Evolutionary conservation across 2,329 filamentous ascomycete species (phyloP).

Genomic region (Mariannaea sp.): DNA sequence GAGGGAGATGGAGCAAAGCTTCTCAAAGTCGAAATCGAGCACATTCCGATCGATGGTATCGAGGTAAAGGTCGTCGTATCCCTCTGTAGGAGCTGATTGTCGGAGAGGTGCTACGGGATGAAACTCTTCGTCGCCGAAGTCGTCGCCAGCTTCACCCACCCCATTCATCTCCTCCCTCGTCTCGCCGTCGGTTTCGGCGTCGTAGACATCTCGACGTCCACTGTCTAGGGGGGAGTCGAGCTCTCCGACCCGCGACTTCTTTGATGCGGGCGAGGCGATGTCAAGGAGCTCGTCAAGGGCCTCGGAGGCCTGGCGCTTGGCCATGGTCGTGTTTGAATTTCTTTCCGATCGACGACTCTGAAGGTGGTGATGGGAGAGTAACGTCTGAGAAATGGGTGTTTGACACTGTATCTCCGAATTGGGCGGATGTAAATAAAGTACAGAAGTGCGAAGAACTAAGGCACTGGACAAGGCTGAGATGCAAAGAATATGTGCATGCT

Average conservation of each 20-base stretch:
- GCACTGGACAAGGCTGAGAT: slow-evolving; percentile 12
- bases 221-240: slow-evolving; percentile 47
- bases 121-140: slow-evolving; percentile 49
- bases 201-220: slow-evolving; percentile 36
- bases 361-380: no score
- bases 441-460: not conserved
- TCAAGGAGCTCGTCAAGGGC: slow-evolving; percentile 61
- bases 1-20: slow-evolving; percentile 92
- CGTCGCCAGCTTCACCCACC: slow-evolving; percentile 42
- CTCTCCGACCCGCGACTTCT: slow-evolving; percentile 60
- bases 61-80: slow-evolving; percentile 94
- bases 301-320: slow-evolving; percentile 65
- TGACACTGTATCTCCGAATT: slow-evolving; percentile 8
- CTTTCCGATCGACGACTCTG: no score
- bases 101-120: slow-evolving; percentile 42
- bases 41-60: slow-evolving; percentile 94
- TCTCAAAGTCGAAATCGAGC: slow-evolving; percentile 98
- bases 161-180: slow-evolving; percentile 33
- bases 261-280: slow-evolving; percentile 62
- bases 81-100: slow-evolving; percentile 79
- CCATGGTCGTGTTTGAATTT: slow-evolving; percentile 42
- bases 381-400: no score
- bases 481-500: no score
- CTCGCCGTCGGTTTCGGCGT: slow-evolving; percentile 35
- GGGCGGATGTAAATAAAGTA: slow-evolving; percentile 12